phyloP scores from a whole-genome alignment of 2,329 filamentous ascomycete genomes.

The Phyllosticta citriasiana region DNA sequence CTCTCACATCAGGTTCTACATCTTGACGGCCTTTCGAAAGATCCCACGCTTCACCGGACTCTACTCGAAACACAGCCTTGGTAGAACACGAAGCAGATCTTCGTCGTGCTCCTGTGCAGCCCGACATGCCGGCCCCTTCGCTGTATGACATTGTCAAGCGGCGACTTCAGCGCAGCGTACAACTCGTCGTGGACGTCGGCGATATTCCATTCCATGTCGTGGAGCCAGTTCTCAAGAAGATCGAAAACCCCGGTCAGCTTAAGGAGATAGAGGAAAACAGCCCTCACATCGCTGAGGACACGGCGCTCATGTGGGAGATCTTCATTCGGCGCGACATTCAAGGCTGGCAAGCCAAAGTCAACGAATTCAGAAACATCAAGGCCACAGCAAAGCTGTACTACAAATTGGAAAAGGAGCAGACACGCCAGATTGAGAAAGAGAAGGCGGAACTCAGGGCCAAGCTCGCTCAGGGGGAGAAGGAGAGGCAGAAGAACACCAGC shows the following conservation, averaged over 20 bases:
- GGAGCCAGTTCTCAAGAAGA: constrained; percentile 56
- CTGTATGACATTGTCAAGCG: constrained; percentile 31
- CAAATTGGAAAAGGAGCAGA: constrained; percentile 32
- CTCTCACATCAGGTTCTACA: not conserved
- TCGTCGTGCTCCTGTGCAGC: not conserved
- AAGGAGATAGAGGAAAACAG: constrained; percentile 60
- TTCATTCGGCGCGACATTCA: constrained; percentile 73
- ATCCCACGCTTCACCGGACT: not conserved
- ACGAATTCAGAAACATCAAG: constrained; percentile 53
- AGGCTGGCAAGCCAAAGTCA: constrained; percentile 51
- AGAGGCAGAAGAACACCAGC: constrained; percentile 9
- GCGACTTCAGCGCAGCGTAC: constrained; percentile 32
- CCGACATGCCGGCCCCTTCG: constrained; percentile 25
- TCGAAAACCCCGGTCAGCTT: constrained; percentile 67
- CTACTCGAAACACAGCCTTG: not conserved
- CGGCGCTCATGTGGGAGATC: constrained; percentile 64
- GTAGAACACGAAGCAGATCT: not conserved
- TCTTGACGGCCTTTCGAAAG: not conserved
- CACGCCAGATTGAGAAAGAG: constrained; percentile 24
- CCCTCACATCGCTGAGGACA: constrained; percentile 62
- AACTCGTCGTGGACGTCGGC: constrained; percentile 56
- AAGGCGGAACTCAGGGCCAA: constrained; percentile 21
- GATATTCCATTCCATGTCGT: constrained; percentile 58
- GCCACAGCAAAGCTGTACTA: constrained; percentile 72
- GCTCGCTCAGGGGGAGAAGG: not conserved